Conservation (phyloP, 495 filamentous ascomycete genomes). For the Hypoxylon lienhwacheense region DNA sequence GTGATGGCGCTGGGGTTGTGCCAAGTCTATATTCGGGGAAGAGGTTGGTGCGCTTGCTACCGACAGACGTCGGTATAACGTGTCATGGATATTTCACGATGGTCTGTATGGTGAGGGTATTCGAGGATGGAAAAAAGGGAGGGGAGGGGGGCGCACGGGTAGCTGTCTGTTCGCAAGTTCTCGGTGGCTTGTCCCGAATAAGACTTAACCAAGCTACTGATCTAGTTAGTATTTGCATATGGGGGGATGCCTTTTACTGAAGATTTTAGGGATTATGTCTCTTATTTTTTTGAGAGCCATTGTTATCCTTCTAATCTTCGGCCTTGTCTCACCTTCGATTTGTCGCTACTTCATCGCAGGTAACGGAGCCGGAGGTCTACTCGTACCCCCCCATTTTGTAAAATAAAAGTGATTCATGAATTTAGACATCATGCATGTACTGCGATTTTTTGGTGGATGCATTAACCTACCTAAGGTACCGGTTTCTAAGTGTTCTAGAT, state of each 20-base stretch:
- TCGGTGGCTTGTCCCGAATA: conserved; percentile 10
- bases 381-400: conserved; percentile 15
- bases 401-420: conserved; percentile 30
- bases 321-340: conserved; percentile 1
- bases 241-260: conserved; percentile 2
- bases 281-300: conserved; percentile 8
- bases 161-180: conserved; percentile 18
- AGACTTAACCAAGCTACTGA: conserved; percentile 8
- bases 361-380: conserved; percentile 22
- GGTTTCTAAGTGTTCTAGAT: too few relatives aligned
- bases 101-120: conserved; percentile 13
- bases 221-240: conserved; percentile 10
- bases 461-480: too few relatives aligned
- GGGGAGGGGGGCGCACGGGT: conserved; percentile 15
- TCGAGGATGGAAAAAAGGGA: conserved; percentile 13
- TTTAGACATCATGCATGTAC: conserved; percentile 5
- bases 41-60: conserved; percentile 15
- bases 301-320: conserved; percentile 13
- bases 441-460: neutral
- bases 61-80: conserved; percentile 14
- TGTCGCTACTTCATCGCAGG: conserved; percentile 7
- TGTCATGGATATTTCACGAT: conserved; percentile 15
- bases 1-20: neutral
- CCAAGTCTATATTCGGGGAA: conserved; percentile 4
- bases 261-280: conserved; percentile 19